Conservation (phyloP, 345 rosid genomes). For the Ricinus communis region DNA sequence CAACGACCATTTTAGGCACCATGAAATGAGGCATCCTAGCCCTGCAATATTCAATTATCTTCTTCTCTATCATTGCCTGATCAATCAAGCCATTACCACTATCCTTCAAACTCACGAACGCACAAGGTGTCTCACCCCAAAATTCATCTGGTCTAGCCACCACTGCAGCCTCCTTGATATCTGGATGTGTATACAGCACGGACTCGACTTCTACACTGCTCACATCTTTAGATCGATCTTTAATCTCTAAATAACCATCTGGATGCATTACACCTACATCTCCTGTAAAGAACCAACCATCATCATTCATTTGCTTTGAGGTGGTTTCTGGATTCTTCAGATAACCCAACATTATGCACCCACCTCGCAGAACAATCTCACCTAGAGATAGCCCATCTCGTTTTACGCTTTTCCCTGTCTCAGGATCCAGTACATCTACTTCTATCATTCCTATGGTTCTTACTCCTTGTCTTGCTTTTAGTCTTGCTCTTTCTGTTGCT, state of each 20-base stretch:
- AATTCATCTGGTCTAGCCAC: constrained; percentile 24
- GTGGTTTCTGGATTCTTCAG: constrained; percentile 10
- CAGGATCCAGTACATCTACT: constrained; percentile 12
- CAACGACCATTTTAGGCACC: constrained; percentile 58
- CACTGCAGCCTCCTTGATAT: constrained; percentile 15
- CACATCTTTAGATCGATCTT: constrained; percentile 20
- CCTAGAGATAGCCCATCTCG: constrained; percentile 15
- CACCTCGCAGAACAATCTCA: constrained; percentile 18
- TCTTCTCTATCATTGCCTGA: constrained; percentile 13
- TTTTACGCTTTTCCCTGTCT: not conserved
- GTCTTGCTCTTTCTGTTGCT: constrained; percentile 4
- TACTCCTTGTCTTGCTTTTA: constrained; percentile 26
- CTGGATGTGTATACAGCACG: constrained; percentile 4
- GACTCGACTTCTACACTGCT: constrained; percentile 20
- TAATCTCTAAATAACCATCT: constrained; percentile 23
- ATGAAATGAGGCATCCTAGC: constrained; percentile 65
- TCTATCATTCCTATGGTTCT: not conserved
- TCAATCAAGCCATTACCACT: not conserved
- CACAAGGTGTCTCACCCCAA: constrained; percentile 22
- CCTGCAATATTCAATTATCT: constrained; percentile 52
- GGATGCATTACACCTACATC: constrained; percentile 17
- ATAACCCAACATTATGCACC: constrained; percentile 12
- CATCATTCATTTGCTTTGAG: not conserved
- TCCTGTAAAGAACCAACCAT: constrained; percentile 20
- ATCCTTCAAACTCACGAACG: constrained; percentile 13